These are phyloP conservation scores for Calcarisporium arbuscula DNA, from an alignment of 2,329 filamentous ascomycete species.

Conservation along the genomic window DNA sequence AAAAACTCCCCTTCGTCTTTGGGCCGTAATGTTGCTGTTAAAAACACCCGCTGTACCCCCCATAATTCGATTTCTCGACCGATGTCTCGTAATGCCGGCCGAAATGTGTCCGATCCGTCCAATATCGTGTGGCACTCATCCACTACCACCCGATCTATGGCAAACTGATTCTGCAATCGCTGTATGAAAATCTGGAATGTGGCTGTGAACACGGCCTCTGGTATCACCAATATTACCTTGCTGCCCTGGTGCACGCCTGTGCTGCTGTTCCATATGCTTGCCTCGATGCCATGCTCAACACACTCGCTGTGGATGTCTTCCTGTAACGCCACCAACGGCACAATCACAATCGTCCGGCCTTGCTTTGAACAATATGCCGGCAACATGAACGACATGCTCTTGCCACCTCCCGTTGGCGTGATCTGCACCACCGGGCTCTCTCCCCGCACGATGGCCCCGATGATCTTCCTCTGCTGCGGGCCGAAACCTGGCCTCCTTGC, in stretches of 20 bases:
- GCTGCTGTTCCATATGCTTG: slow-evolving; percentile 2
- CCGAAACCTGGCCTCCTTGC: not conserved
- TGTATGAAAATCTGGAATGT: slow-evolving; percentile 7
- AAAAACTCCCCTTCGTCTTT: slow-evolving; percentile 4
- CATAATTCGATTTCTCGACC: slow-evolving; percentile 3
- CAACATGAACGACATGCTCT: slow-evolving; percentile 5
- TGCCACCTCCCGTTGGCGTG: not conserved
- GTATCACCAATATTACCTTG: slow-evolving; percentile 2
- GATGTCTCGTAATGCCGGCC: not conserved
- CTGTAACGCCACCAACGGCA: slow-evolving; percentile 4
- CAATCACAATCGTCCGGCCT: slow-evolving; percentile 3
- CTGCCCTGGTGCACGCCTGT: not conserved
- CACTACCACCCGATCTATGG: slow-evolving; percentile 6
- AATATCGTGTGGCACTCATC: slow-evolving; percentile 9
- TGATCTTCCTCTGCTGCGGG: not conserved
- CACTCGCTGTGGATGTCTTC: slow-evolving; percentile 3
- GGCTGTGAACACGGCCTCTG: slow-evolving; percentile 5
- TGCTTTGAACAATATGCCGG: not conserved
- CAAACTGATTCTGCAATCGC: not conserved
- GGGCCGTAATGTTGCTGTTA: slow-evolving; percentile 7
- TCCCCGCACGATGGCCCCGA: not conserved
- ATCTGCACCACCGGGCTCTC: not conserved
- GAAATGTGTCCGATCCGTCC: slow-evolving; percentile 2
- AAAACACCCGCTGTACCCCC: slow-evolving; percentile 6
- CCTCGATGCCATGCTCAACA: slow-evolving; percentile 3